Conservation (phyloP, 257 asterid species). For the Nicotiana tomentosiformis region DNA sequence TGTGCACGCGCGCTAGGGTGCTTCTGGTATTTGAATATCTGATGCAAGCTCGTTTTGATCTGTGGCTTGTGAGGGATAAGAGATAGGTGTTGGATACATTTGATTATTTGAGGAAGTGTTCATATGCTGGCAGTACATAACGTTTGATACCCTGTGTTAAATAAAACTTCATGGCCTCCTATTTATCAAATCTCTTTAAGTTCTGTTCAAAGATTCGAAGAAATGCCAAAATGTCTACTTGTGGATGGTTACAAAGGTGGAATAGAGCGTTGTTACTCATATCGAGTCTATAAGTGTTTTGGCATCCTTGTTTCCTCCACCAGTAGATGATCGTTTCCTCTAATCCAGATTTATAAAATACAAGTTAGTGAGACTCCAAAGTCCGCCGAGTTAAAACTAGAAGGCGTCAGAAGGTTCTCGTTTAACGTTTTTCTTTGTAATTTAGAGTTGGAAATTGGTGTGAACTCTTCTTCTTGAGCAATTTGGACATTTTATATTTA, state of each 20-base stretch:
- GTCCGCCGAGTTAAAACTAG: neutral
- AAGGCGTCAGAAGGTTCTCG: neutral
- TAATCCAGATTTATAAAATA: neutral
- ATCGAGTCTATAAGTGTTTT: too few species aligned
- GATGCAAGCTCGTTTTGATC: neutral
- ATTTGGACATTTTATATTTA: neutral
- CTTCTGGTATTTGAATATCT: neutral
- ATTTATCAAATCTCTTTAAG: neutral
- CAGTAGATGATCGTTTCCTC: neutral
- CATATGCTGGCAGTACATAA: neutral
- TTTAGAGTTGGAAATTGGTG: too few species aligned
- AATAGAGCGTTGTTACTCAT: too few species aligned
- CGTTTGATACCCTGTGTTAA: neutral
- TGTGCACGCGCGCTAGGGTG: neutral
- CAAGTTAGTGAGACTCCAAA: neutral
- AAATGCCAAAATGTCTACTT: too few species aligned
- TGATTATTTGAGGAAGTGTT: neutral
- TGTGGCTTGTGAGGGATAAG: neutral
- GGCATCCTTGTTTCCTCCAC: neutral
- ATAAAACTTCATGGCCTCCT: neutral
- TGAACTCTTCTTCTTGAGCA: neutral
- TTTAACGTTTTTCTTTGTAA: too few species aligned
- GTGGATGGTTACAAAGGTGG: too few species aligned
- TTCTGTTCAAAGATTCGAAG: neutral
- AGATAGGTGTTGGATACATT: neutral